phyloP scores from a whole-genome alignment of 164 flowering plant species.

The Brasenia schreberi region DNA sequence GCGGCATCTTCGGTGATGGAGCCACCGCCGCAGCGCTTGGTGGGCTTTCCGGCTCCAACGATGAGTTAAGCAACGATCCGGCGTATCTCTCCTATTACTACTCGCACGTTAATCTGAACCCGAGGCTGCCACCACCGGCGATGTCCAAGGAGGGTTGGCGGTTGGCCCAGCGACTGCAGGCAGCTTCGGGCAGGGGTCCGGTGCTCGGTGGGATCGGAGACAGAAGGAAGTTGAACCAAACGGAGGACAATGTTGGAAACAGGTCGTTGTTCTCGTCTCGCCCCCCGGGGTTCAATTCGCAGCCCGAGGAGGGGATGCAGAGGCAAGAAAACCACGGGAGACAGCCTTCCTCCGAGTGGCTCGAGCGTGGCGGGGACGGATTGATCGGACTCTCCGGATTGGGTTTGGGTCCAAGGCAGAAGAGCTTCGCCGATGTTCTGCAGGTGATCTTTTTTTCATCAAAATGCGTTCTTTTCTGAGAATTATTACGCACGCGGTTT shows the following conservation, averaged over 20 bases:
- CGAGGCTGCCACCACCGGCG: constrained; percentile 65
- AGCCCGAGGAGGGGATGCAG: constrained; percentile 26
- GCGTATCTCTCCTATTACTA: constrained; percentile 49
- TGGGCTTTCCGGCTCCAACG: constrained; percentile 35
- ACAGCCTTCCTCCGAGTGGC: constrained; percentile 45
- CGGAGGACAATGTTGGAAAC: constrained; percentile 19
- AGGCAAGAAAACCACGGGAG: constrained; percentile 24
- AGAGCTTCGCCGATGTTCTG: constrained; percentile 63
- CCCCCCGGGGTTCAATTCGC: constrained; percentile 40
- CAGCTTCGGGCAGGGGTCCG: constrained; percentile 21
- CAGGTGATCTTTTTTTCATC: constrained; percentile 28
- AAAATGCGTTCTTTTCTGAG: too few relatives aligned
- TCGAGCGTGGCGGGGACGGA: constrained; percentile 38
- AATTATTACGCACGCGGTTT: too few relatives aligned
- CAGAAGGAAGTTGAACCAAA: constrained; percentile 39
- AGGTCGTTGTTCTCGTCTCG: constrained; percentile 39
- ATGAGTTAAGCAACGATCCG: constrained; percentile 70
- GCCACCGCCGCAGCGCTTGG: constrained; percentile 23
- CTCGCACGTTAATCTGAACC: constrained; percentile 57
- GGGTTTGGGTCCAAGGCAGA: constrained; percentile 53
- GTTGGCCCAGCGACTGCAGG: constrained; percentile 53
- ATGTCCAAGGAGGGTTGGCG: constrained; percentile 68
- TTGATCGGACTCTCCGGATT: constrained; percentile 55
- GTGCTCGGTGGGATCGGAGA: constrained; percentile 58
- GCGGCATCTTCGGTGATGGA: constrained; percentile 31